These are phyloP conservation scores for Rhypophila decipiens DNA, from an alignment of 495 filamentous ascomycete genomes.

Conservation along the genomic window DNA sequence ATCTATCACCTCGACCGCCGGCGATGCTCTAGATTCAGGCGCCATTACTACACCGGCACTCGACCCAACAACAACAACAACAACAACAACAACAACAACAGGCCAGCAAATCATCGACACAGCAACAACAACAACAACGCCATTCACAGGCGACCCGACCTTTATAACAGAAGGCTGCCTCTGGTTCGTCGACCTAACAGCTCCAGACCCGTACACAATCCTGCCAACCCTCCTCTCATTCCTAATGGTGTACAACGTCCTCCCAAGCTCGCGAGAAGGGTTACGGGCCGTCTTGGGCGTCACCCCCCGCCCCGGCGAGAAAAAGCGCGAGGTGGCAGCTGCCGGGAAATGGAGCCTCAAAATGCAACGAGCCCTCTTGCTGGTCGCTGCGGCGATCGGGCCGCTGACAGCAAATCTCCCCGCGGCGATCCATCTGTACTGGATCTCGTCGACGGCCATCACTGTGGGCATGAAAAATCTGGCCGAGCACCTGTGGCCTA, in stretches of 20 bases:
- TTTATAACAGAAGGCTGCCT: conserved; percentile 63
- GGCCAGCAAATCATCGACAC: neutral
- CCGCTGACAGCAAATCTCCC: conserved; percentile 50
- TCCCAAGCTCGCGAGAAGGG: conserved; percentile 15
- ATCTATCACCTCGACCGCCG: neutral
- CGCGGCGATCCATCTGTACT: conserved; percentile 63
- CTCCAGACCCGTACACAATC: conserved; percentile 59
- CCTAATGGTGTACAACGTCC: conserved; percentile 38
- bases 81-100: neutral
- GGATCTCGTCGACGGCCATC: conserved; percentile 46
- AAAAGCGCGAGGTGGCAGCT: too few relatives aligned
- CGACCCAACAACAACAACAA: neutral
- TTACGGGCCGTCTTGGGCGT: conserved; percentile 12
- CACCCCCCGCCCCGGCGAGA: neutral
- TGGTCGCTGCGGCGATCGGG: conserved; percentile 35
- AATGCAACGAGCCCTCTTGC: conserved; percentile 28
- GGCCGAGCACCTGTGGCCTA: conserved; percentile 20
- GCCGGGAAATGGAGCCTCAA: too few relatives aligned
- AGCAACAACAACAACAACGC: neutral
- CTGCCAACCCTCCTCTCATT: conserved; percentile 57
- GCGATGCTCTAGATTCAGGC: conserved; percentile 20
- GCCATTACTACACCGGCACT: neutral
- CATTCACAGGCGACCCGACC: conserved; percentile 9
- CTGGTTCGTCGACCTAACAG: conserved; percentile 75
- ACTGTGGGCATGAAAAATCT: conserved; percentile 6